phyloP scores from a whole-genome alignment of 2,329 filamentous ascomycete genomes.

The Fusarium drepaniforme region DNA sequence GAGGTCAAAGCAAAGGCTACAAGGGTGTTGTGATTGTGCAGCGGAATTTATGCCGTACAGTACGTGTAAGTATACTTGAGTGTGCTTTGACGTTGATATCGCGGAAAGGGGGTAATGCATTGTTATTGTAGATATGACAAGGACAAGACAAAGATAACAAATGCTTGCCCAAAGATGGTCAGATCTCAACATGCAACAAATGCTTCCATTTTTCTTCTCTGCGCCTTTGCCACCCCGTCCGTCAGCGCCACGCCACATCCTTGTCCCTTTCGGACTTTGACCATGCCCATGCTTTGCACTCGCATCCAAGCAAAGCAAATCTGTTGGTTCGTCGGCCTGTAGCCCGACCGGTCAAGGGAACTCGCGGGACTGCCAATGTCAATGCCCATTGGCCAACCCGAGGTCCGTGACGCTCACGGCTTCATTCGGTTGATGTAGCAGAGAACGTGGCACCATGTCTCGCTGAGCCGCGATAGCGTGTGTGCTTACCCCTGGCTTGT shows the following conservation, averaged over 20 bases:
- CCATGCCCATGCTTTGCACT: no score
- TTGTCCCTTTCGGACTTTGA: no score
- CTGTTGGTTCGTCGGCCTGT: constrained; percentile 1
- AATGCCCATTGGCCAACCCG: constrained; percentile 3
- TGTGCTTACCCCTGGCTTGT: background rate
- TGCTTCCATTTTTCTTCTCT: background rate
- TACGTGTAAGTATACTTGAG: background rate
- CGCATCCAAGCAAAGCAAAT: background rate
- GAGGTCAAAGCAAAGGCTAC: background rate
- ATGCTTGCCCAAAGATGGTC: background rate
- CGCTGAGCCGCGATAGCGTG: background rate
- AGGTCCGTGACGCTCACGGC: background rate
- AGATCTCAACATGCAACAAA: background rate
- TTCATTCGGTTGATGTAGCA: background rate
- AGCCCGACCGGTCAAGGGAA: background rate
- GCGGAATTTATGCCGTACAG: background rate
- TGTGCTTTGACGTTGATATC: background rate
- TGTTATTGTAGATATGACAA: background rate
- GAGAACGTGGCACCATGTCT: constrained; percentile 10
- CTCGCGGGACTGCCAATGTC: background rate
- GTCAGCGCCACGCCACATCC: background rate
- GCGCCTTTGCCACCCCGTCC: background rate
- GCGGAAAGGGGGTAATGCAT: background rate
- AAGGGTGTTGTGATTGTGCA: background rate
- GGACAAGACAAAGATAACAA: background rate